Evolutionary conservation across 352 stramenopile genomes (phyloP).

Genomic region (Pythium sp.): DNA sequence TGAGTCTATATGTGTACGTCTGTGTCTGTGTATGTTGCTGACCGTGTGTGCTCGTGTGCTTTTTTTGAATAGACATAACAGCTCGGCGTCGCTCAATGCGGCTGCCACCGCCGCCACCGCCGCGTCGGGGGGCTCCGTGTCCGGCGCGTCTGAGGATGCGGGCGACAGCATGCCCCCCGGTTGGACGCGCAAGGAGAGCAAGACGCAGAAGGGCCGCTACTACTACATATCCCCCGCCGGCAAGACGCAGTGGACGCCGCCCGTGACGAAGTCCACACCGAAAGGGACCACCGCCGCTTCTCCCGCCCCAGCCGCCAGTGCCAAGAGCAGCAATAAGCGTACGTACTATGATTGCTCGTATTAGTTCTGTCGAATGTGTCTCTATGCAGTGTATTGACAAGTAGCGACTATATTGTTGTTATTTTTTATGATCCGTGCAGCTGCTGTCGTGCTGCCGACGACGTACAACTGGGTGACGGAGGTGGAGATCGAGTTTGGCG

Average conservation of each 20-base stretch:
- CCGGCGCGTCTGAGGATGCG: slow-evolving; percentile 6
- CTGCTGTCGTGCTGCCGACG: slow-evolving; percentile 27
- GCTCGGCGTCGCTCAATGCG: slow-evolving; percentile 16
- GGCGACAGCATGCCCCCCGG: slow-evolving; percentile 55
- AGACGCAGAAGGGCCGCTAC: slow-evolving; percentile 81
- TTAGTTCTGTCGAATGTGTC: background rate
- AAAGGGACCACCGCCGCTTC: background rate
- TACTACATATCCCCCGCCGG: slow-evolving; percentile 83
- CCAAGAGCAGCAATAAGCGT: slow-evolving; percentile 1
- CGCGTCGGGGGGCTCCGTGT: background rate
- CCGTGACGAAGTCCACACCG: slow-evolving; percentile 22
- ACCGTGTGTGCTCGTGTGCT: background rate
- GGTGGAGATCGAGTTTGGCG: slow-evolving; percentile 85
- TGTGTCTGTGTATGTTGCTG: slow-evolving; percentile 1
- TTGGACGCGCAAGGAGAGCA: slow-evolving; percentile 85
- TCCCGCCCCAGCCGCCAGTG: background rate
- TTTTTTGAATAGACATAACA: slow-evolving; percentile 17
- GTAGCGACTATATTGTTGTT: background rate
- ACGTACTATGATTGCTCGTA: background rate
- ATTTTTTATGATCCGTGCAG: background rate
- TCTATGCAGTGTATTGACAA: background rate
- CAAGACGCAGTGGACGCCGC: slow-evolving; percentile 83
- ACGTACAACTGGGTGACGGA: slow-evolving; percentile 80
- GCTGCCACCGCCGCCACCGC: background rate
- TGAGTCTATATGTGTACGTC: background rate